Percentiles rank a stretch among this genome's conserved stretches.
Evolutionary conservation across 441 rosid genomes (phyloP).

Genomic region (Rhodomyrtus psidioides): DNA sequence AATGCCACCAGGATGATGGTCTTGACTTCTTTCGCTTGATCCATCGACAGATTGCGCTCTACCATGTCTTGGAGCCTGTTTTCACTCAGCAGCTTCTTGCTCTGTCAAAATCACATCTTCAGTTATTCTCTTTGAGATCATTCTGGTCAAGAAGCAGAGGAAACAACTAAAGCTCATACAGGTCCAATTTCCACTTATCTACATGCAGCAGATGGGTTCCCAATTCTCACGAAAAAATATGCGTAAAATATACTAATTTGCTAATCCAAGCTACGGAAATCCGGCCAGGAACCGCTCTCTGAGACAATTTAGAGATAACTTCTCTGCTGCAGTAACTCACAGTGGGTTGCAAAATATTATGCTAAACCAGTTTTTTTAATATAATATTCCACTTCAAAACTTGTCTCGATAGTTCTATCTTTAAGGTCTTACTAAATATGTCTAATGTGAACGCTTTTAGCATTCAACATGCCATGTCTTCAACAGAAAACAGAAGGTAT

Average conservation of each 20-base stretch:
- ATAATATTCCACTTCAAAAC: too few species aligned
- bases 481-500: too few species aligned
- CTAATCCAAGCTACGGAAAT: not conserved
- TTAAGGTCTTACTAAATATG: too few species aligned
- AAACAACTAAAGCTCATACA: not conserved
- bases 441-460: too few species aligned
- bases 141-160: not conserved
- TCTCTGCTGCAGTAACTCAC: too few species aligned
- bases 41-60: constrained; percentile 31
- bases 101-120: constrained; percentile 28
- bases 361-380: too few species aligned
- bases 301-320: not conserved
- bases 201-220: not conserved
- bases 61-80: constrained; percentile 42
- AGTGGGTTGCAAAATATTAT: too few species aligned
- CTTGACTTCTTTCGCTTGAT: constrained; percentile 60
- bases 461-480: too few species aligned
- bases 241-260: not conserved
- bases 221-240: not conserved
- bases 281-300: not conserved
- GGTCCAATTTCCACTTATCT: not conserved
- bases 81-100: constrained; percentile 63
- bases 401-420: not conserved
- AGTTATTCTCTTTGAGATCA: not conserved
- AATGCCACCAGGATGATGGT: constrained; percentile 68